A percentile compares a stretch with the other conserved stretches of the same genome.
Evolutionary conservation across 2,329 filamentous ascomycete species (phyloP).

Genomic region (Neoascochyta sp.): DNA sequence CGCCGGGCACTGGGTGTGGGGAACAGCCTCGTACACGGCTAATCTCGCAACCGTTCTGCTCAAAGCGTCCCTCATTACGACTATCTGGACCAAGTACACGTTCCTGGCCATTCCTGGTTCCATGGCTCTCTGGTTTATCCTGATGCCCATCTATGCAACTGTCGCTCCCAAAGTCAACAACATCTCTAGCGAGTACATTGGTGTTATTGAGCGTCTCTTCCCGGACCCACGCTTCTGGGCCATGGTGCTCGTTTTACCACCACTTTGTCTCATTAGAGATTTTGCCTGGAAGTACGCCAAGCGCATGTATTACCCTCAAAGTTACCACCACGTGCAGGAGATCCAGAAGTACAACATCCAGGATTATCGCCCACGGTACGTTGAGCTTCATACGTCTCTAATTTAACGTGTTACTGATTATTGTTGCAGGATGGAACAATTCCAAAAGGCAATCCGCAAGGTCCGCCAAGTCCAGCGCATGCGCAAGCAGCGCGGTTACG

Average conservation of each 20-base stretch:
- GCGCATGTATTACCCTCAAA: conserved; percentile 93
- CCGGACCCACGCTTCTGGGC: conserved; percentile 84
- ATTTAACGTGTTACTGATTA: no score
- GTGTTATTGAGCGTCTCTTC: conserved; percentile 78
- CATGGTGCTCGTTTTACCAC: conserved; percentile 75
- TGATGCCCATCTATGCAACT: conserved; percentile 81
- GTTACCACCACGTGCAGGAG: conserved; percentile 97
- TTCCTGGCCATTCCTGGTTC: conserved; percentile 92
- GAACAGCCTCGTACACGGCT: conserved; percentile 87
- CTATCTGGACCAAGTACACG: conserved; percentile 98
- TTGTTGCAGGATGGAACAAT: conserved; percentile 86
- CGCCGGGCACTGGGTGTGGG: conserved; percentile 97
- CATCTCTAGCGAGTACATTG: conserved; percentile 80
- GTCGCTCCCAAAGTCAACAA: conserved; percentile 75
- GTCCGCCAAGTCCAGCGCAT: conserved; percentile 97
- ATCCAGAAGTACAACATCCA: conserved; percentile 99
- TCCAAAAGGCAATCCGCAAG: conserved; percentile 98
- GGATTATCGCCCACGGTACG: conserved; percentile 90
- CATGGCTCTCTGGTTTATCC: conserved; percentile 85
- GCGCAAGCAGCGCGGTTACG: conserved; percentile 98
- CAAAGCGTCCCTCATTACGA: conserved; percentile 91
- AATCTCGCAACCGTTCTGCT: conserved; percentile 90
- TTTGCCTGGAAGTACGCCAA: conserved; percentile 97
- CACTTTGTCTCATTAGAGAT: conserved; percentile 80
- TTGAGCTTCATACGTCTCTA: conserved; percentile 16